Evolutionary conservation across 1,284 basidiomycete genomes (phyloP), one percentile per base, ranked within the genome.

Genomic region (Boletus mariae): DNA sequence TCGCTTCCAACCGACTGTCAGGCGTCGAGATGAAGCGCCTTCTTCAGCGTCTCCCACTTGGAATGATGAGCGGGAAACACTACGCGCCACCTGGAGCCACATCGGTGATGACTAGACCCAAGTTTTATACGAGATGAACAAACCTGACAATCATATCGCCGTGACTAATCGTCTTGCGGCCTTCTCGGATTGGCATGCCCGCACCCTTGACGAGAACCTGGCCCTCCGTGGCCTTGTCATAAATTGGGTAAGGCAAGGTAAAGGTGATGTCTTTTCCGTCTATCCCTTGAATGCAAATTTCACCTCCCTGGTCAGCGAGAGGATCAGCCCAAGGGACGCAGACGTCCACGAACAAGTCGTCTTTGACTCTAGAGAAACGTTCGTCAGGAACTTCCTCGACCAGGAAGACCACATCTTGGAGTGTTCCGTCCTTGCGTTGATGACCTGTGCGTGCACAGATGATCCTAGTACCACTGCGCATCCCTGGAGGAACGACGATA

Each of bases 101-200:
- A n/a, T 58, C 50, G 55, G 31, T 38, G 23, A 47, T 35, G 32
- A 51, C 34, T 26, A 28, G 41, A 25, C 23, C 25, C 31, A 4
- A 47, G 42, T 32, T 47, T 55, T 54, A 35, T 48, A 49, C 41
- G 46, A 47, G 42, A 53, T 37, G 26, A 44, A 61, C 86, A 69
- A 76, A 90, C 76, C 80, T 80, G 55, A 95, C 79, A 57, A 91
- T 75, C 59, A 95, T 74, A 70, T 93, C 88, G 15, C 92, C 92
- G 62, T 85, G 81, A 51, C 83, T 82, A 60, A 84, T 76, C 6
- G 80, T 73, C 58, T 77, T 76, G n/a, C 82, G 80, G 38, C 80
- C 78, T 58, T 84, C 80, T 47, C 84, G 78, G 42, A 90, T 78
- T 31, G 92, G 92, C 92, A 95, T 94, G 13, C 93, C 93, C 63